Evolutionary conservation across 768 basidiomycete genomes (phyloP), one percentile per base, ranked within the genome.

Genomic region (Podaxis sp.): DNA sequence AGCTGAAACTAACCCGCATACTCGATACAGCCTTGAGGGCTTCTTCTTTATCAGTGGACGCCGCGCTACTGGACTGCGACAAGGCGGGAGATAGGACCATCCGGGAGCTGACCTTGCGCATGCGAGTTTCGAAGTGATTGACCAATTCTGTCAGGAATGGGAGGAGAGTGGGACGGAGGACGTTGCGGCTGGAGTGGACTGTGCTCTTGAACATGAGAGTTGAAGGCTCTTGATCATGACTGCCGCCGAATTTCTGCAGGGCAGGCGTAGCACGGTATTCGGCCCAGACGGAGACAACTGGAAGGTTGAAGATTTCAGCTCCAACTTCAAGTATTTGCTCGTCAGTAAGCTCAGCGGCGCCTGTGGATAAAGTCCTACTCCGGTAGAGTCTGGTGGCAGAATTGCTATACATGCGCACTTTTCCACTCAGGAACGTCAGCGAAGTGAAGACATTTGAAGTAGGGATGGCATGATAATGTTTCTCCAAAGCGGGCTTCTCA

Each of bases 121-220:
- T 80, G 1, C 91, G 87, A 46, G 73, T 71, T 71, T 96, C 92
- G 36, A 95, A 76, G 48, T 84, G 84, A 26, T 82, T 79, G 57
- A 90, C 82, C 28, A 96, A 76, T 61, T 93, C 89, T 0, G 90
- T 86, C 40, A 97, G 73, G 77, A 98, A 98, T 3, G 92, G 92
- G 8, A 99, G 78, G 9, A 98, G 76, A 4, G 85, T 87, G 0
- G 96, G 96, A 51, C 87, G 77, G 26, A 99, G 78, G 2, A 84
- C 87, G 71, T 99, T 99, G 64, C 87, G 84, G 70, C 95, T 97
- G 0, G 91, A 88, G 70, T 95, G 92, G 22, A 99, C 84, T n/a
- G 92, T 90, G 68, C 85, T 84, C 72, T 93, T 95, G 80, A 97
- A 89, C 64, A 92, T 79, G 30, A 96, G 77, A 2, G 82, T 79